These are phyloP conservation scores for Suhomyces bokatorum DNA, from an alignment of 1,139 yeast species.

Conservation along the genomic window DNA sequence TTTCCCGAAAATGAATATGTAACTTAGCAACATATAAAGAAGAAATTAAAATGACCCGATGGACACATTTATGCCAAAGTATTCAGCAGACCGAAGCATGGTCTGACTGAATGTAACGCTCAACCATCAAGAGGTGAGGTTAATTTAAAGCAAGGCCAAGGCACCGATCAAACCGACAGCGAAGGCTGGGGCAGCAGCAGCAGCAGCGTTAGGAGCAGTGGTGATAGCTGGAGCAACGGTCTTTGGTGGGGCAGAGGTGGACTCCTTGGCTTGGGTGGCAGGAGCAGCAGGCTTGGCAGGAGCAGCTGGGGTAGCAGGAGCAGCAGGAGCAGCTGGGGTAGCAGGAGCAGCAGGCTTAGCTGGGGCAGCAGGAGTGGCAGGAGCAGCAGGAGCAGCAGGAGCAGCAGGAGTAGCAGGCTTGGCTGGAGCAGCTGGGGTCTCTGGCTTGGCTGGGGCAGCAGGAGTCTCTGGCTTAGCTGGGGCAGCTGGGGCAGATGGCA, in stretches of 20 bases:
- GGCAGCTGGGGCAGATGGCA: slow-evolving; percentile 11
- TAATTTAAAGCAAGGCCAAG: slow-evolving; percentile 18
- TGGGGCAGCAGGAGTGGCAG: not conserved
- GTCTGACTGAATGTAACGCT: too few relatives aligned
- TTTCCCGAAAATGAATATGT: slow-evolving; percentile 12
- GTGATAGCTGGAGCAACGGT: slow-evolving; percentile 14
- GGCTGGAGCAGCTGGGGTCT: not conserved
- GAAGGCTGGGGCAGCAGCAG: slow-evolving; percentile 18
- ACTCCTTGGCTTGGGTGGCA: slow-evolving; percentile 14
- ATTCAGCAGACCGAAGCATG: not conserved
- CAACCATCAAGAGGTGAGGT: too few relatives aligned
- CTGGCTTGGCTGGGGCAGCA: slow-evolving; percentile 4
- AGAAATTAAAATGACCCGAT: slow-evolving; percentile 10
- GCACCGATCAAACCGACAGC: slow-evolving; percentile 21
- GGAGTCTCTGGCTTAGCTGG: slow-evolving; percentile 13
- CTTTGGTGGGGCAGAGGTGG: slow-evolving; percentile 12
- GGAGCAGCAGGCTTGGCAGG: slow-evolving; percentile 14
- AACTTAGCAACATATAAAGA: slow-evolving; percentile 6
- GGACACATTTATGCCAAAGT: slow-evolving; percentile 8
- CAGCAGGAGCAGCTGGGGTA: slow-evolving; percentile 9
- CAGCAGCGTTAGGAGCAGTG: slow-evolving; percentile 12
- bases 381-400: slow-evolving; percentile 5
- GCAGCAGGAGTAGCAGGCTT: not conserved
- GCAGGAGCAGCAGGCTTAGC: slow-evolving; percentile 9
- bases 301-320: slow-evolving; percentile 15